Base-by-base conservation (phyloP, 2,329 filamentous ascomycete species). In the Pseudogymnoascus sp. region DNA sequence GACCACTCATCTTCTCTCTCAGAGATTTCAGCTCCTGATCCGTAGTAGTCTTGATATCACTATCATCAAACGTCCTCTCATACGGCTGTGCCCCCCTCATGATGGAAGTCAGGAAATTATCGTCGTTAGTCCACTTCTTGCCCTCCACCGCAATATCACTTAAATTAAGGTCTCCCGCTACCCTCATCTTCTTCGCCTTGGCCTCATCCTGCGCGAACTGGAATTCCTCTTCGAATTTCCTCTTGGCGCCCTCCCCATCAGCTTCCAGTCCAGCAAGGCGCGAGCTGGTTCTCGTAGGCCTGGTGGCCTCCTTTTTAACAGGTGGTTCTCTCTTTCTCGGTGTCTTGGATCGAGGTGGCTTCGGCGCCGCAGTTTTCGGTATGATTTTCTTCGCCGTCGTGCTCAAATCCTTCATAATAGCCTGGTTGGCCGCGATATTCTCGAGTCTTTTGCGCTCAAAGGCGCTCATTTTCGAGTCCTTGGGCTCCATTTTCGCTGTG, bases 391-490 rank as follows among this genome's bases (percentile, higher is more conserved):
- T 87, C 0, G 90, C 85, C 0, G 88, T 82, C 2, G 84, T 83
- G 1, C 88, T 87, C 1, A 96, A 82, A 63, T 91, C 88, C 63
- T 89, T 89, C 0, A 97, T 75, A 0, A 96, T 80, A 71, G 87
- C 90, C 73, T 93, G 88, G 67, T 95, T 94, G 60, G 89, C 86
- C 0, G 87, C 90, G 39, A 96, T 95, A 66, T 96, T 96, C 63
- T 91, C 90, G 14, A 90, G 82, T 0, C 92, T 82, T 67, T 90
- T 86, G 68, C 87, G 86, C 78, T 96, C 92, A 74, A 96, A 97
- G 38, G 91, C 90, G 74, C 89, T 95, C 67, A 95, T 77, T 35
- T 82, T 82, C 30, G 76, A 72, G 68, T 80, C 70, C 12, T 73
- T 73, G 39, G 78, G 64, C 37, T 70, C 69, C 5, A 65, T 75